Evolutionary conservation across 2,329 filamentous ascomycete genomes (phyloP).

Genomic region (Paracoccidioides lutzii): DNA sequence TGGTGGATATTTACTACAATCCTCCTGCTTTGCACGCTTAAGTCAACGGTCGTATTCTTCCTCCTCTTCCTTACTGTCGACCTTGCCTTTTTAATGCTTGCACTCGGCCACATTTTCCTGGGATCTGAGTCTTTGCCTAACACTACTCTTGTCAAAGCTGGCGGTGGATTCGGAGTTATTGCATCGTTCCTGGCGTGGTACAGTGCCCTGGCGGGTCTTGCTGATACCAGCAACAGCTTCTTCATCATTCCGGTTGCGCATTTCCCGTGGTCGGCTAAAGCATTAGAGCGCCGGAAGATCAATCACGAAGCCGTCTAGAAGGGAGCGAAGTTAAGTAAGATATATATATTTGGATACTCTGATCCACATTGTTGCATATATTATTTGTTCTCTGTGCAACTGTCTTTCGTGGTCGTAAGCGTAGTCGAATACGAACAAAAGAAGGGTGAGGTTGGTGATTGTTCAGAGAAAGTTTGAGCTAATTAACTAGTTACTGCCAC

Average conservation of each 20-base stretch:
- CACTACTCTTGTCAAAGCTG: constrained; percentile 49
- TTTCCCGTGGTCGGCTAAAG: constrained; percentile 87
- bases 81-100: constrained; percentile 60
- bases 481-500: no score
- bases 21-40: constrained; percentile 59
- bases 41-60: constrained; percentile 68
- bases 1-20: constrained; percentile 81
- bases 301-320: constrained; percentile 31
- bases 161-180: constrained; percentile 67
- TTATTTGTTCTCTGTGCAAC: no score
- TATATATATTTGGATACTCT: background rate
- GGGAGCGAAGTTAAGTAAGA: background rate
- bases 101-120: constrained; percentile 49
- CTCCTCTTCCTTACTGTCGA: constrained; percentile 65
- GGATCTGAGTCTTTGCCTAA: constrained; percentile 30
- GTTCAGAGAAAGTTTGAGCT: no score
- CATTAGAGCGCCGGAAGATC: constrained; percentile 47
- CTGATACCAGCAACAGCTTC: constrained; percentile 62
- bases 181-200: constrained; percentile 79
- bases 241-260: constrained; percentile 85
- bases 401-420: no score
- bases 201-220: constrained; percentile 70
- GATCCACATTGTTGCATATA: background rate
- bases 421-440: no score
- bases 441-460: no score